Conservation (phyloP, 2,329 filamentous ascomycete genomes). For the Colletotrichum costaricense region DNA sequence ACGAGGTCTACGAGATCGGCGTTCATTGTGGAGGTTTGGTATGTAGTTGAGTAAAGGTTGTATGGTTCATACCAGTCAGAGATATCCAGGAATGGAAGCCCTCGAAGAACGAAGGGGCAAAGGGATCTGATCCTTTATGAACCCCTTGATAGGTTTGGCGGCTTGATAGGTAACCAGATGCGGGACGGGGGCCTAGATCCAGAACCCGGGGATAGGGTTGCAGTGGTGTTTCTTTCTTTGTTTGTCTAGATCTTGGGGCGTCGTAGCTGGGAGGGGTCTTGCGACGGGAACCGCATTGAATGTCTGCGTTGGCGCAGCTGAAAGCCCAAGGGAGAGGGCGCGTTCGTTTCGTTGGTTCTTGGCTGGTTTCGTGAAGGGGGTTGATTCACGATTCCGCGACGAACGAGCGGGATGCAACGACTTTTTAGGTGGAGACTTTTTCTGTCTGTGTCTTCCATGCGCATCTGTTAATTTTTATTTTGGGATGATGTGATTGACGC, state of each 20-base stretch:
- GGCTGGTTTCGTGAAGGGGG: not conserved
- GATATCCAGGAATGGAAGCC: not conserved
- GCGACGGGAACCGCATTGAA: conserved; percentile 14
- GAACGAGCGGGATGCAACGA: conserved; percentile 4
- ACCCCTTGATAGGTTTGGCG: not conserved
- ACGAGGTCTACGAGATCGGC: conserved; percentile 33
- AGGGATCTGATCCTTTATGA: not conserved
- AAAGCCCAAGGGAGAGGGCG: not conserved
- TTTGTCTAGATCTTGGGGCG: not conserved
- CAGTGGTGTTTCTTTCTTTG: conserved; percentile 9
- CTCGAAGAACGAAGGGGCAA: not conserved
- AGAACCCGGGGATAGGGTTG: not conserved
- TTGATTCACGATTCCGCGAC: not conserved
- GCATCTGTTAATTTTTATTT: conserved; percentile 6
- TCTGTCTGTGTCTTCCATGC: not conserved
- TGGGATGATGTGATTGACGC: conserved; percentile 16
- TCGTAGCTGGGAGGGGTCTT: not conserved
- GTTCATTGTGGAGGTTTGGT: conserved; percentile 18
- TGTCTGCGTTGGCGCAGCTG: conserved; percentile 7
- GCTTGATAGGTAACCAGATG: not conserved
- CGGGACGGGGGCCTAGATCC: not conserved
- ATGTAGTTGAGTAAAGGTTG: not conserved
- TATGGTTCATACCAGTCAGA: conserved; percentile 4
- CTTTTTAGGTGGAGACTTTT: conserved; percentile 27
- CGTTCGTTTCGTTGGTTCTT: conserved; percentile 8